These are phyloP conservation scores for Lactarius evosmus DNA, from an alignment of 768 basidiomycete genomes.

Conservation along the genomic window DNA sequence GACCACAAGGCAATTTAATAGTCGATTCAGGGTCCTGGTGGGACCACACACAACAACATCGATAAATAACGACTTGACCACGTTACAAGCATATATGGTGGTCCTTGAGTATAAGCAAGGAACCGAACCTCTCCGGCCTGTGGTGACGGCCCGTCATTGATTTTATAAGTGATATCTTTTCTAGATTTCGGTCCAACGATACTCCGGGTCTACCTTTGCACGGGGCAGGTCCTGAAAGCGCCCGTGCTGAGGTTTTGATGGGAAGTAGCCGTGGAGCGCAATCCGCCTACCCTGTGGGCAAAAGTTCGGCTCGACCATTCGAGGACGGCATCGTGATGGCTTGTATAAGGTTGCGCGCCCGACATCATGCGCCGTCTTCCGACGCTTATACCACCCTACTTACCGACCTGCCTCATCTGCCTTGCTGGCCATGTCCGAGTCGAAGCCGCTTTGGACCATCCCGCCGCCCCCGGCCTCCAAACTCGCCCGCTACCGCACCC, in stretches of 20 bases:
- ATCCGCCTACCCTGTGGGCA: not conserved
- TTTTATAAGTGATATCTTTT: no score
- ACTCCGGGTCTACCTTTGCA: no score
- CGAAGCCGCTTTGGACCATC: not conserved
- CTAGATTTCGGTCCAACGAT: no score
- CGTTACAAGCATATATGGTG: no score
- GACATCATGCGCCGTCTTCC: no score
- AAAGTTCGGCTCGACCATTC: not conserved
- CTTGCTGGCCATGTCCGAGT: not conserved
- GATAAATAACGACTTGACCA: no score
- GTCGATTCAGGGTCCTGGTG: no score
- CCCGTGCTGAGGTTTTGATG: not conserved
- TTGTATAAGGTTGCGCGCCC: not conserved
- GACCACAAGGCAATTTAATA: no score
- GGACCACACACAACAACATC: no score
- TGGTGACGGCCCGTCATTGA: no score
- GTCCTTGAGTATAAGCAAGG: no score
- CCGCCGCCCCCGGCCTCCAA: conserved; percentile 30
- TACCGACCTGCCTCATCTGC: not conserved
- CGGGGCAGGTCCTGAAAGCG: not conserved
- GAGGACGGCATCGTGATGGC: not conserved
- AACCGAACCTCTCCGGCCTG: no score
- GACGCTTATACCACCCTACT: not conserved
- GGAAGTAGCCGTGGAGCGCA: not conserved
- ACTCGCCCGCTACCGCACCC: conserved; percentile 34